Evolutionary conservation across 306 rosid genomes (phyloP).

Genomic region (Begonia fuchsioides): DNA sequence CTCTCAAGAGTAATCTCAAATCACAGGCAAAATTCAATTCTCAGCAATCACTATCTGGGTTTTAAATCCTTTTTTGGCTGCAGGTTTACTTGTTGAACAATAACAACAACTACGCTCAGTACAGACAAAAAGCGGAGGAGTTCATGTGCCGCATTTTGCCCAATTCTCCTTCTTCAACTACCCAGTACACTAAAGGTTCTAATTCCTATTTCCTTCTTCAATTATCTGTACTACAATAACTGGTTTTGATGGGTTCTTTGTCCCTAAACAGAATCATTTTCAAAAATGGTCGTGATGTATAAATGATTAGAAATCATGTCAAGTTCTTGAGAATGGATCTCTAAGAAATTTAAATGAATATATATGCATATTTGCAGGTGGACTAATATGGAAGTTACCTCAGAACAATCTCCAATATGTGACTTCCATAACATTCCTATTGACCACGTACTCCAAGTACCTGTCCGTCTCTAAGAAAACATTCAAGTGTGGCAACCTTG

Average conservation of each 20-base stretch:
- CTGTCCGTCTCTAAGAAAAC: conserved; percentile 55
- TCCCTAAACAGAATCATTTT: no score
- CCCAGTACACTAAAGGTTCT: conserved; percentile 83
- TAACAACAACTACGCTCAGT: conserved; percentile 49
- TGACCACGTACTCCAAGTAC: conserved; percentile 76
- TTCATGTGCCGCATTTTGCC: conserved; percentile 85
- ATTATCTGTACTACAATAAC: no score
- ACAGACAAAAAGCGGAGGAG: conserved; percentile 57
- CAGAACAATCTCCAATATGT: conserved; percentile 77
- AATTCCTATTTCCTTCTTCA: neutral
- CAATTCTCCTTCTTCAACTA: conserved; percentile 68
- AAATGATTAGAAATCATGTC: no score
- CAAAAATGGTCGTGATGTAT: no score
- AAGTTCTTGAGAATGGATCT: neutral
- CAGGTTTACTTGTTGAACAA: conserved; percentile 47
- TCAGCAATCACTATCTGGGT: no score
- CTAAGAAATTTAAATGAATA: no score
- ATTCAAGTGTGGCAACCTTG: conserved; percentile 53
- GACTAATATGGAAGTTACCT: conserved; percentile 69
- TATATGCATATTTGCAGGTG: conserved; percentile 28
- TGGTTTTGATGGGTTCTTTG: no score
- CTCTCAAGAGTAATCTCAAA: conserved; percentile 48
- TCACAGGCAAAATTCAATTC: no score
- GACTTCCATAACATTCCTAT: conserved; percentile 69
- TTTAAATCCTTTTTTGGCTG: conserved; percentile 3